Evolutionary conservation across 2,329 filamentous ascomycete genomes (phyloP).

Genomic region (Myotisia sp.): DNA sequence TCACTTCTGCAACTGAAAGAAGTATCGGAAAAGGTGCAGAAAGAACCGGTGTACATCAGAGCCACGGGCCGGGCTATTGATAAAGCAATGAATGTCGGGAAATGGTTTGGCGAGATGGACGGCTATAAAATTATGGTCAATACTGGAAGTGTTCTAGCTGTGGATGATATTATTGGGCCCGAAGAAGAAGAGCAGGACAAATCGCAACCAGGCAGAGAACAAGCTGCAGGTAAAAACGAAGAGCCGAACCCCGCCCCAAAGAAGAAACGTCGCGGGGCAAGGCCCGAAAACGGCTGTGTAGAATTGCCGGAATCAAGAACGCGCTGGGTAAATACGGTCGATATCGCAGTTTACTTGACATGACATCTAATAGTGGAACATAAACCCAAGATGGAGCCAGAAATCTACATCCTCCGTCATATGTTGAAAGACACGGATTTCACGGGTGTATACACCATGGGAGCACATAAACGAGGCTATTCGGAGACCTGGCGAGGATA

Average conservation of each 20-base stretch:
- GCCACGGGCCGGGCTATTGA: constrained; percentile 46
- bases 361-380: too few relatives aligned
- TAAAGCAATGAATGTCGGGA: constrained; percentile 40
- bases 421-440: too few relatives aligned
- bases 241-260: constrained; percentile 10
- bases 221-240: constrained; percentile 3
- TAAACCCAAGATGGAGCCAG: too few relatives aligned
- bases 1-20: constrained; percentile 21
- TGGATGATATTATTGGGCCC: constrained; percentile 45
- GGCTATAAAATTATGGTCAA: constrained; percentile 39
- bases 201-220: constrained; percentile 8
- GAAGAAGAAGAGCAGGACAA: constrained; percentile 20
- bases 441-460: too few relatives aligned
- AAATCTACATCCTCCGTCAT: background rate
- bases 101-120: constrained; percentile 42
- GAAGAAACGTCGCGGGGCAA: constrained; percentile 19
- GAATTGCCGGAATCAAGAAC: constrained; percentile 32
- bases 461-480: too few relatives aligned
- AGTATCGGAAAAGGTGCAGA: constrained; percentile 21
- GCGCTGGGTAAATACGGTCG: constrained; percentile 35
- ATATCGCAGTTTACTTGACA: constrained; percentile 31
- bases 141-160: constrained; percentile 42
- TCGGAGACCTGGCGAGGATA: too few relatives aligned
- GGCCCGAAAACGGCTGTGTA: constrained; percentile 16
- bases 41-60: constrained; percentile 43